Base-by-base conservation (phyloP, 805 yeast species). In the Starmerella sirachaensis region DNA sequence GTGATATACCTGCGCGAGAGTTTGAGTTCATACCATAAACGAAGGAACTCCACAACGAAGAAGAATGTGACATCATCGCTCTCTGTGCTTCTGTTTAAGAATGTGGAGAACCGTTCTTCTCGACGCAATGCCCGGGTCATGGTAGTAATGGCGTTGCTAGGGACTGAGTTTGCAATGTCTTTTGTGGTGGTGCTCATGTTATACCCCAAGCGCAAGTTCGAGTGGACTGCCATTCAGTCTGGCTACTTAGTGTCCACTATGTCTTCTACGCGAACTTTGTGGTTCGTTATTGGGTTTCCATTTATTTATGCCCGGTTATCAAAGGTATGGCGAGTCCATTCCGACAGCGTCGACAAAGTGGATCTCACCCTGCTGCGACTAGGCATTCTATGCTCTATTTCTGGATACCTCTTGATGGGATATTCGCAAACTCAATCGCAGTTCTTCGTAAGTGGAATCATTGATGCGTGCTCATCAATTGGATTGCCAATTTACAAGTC, bases 161-260 rank as follows among this genome's bases (percentile, higher is more conserved):
- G 49, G 27, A 35, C 40, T 9, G 52, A 45, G 31, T 38, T 48
- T 28, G 37, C 36, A 29, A 33, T 38, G 26, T 31, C 48, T 16
- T 41, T 49, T 16, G 17, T 41, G 14, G 33, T 37, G 9, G 43
- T 51, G 11, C 32, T 50, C 23, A 19, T 53, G 18, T 42, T 55
- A 16, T 56, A 52, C 30, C 55, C 59, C 14, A 51, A 53, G 39
- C 46, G 49, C 33, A 30, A 35, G 36, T 56, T 56, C 37, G 47
- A 47, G 12, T 56, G 61, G 61, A 45, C 59, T 2, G 57, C 58
- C 8, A 44, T 56, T 6, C 55, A 56, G 40, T 29, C 50, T 2
- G 61, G 61, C 9, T 56, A 56, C 35, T 41, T 53, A 6, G 45
- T 52, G n/a, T 51, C 59, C 2, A 36, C 49, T 1, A 51, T 53